A percentile compares a stretch with the other conserved stretches of the same genome.
Evolutionary conservation across 768 basidiomycete genomes (phyloP).

Genomic region (Candolleomyces aberdarensis): DNA sequence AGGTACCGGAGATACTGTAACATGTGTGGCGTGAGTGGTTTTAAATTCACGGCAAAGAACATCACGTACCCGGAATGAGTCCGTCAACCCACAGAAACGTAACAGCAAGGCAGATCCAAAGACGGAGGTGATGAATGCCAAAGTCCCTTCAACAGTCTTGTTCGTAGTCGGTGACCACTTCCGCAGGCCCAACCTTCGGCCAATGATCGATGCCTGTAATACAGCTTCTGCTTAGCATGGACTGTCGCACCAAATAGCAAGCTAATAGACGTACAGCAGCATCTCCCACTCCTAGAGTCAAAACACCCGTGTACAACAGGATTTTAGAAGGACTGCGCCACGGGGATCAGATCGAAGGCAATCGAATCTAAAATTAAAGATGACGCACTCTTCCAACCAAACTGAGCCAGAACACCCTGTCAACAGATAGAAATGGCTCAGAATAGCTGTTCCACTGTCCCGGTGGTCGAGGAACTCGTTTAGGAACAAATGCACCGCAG

Average conservation of each 20-base stretch:
- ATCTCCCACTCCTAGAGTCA: conserved; percentile 90
- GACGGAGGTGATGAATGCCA: conserved; percentile 75
- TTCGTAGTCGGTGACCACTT: conserved; percentile 81
- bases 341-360: not conserved
- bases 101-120: conserved; percentile 67
- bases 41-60: not conserved
- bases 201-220: conserved; percentile 84
- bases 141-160: conserved; percentile 91
- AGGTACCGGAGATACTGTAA: conserved; percentile 65
- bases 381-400: conserved; percentile 90
- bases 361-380: conserved; percentile 4
- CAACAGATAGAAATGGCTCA: conserved; percentile 96
- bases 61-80: conserved; percentile 70
- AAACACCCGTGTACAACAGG: conserved; percentile 76
- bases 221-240: not conserved
- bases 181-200: conserved; percentile 75
- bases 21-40: conserved; percentile 3
- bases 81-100: conserved; percentile 65
- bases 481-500: conserved; percentile 91
- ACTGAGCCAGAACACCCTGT: conserved; percentile 92
- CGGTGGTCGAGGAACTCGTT: conserved; percentile 95
- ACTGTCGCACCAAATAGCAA: not conserved
- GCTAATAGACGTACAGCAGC: conserved; percentile 61
- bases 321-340: conserved; percentile 37
- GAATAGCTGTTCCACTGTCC: conserved; percentile 92